Base-by-base conservation (phyloP, 1,284 basidiomycete species). In the Fomes fomentarius region DNA sequence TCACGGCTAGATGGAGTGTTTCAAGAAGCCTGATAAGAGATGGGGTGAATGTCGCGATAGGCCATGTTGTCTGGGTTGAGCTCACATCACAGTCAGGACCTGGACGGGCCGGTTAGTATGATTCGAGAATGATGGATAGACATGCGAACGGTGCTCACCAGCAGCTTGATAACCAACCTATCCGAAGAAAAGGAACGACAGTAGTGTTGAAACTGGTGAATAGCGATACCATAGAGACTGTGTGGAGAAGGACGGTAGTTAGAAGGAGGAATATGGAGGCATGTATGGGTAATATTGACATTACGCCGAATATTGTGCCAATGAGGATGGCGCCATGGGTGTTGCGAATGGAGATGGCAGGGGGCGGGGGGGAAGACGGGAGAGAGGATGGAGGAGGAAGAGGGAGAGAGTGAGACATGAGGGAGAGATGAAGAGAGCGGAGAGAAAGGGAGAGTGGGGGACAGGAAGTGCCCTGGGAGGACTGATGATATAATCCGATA, bases 21-120 rank as follows among this genome's bases (percentile, higher is more conserved):
- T 54, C 52, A 12, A 54, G 14, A 4, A 50, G 28, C 37, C 47
- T 54, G n/a, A n/a, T n/a, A n/a, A n/a, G n/a, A n/a, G n/a, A n/a
- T n/a, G n/a, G n/a, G n/a, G n/a, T n/a, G n/a, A n/a, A n/a, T n/a
- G n/a, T n/a, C n/a, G n/a, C n/a, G n/a, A n/a, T n/a, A n/a, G n/a
- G n/a, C n/a, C n/a, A n/a, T n/a, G n/a, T n/a, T n/a, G n/a, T n/a
- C n/a, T n/a, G n/a, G n/a, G n/a, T n/a, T n/a, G n/a, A 35, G 21
- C 17, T 22, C 40, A 42, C 25, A 42, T 40, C 14, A 54, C 35
- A 22, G 31, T 14, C 14, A 48, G 33, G 26, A 44, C 30, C 38
- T 52, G 33, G 0, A 7, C 11, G n/a, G n/a, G n/a, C n/a, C n/a
- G n/a, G n/a, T n/a, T n/a, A n/a, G n/a, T n/a, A n/a, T n/a, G n/a